Evolutionary conservation across 192 early-diverging fungal genomes (phyloP), one percentile per base, ranked within the genome.

Genomic region (Mortierella alpina): DNA sequence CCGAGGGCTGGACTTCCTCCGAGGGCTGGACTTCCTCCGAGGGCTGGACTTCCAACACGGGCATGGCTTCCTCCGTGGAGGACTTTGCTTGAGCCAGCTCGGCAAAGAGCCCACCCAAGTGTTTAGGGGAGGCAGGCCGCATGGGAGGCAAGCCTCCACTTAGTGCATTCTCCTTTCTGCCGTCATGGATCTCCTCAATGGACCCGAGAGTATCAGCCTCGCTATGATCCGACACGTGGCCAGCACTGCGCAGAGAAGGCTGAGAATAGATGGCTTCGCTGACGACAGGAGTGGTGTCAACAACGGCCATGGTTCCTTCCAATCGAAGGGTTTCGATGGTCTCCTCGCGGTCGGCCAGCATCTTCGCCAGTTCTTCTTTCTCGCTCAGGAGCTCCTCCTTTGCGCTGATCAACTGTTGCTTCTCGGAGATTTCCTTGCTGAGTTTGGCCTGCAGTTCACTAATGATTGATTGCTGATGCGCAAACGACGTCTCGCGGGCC

Each of bases 271-370:
- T 31, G 31, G 31, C 31, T 31, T 31, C 31, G 31, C 3, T 31
- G 31, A 31, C 31, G 31, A 31, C 31, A 31, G 1, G 31, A 3
- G 23, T 15, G 39, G 50, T 18, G 23, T 59, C 62, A 23, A 54
- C n/a, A 53, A 59, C 56, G 20, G 14, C 48, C 53, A 78, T 60
- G 22, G 75, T 51, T 14, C 63, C 52, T 55, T 88, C 87, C 54
- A 83, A 71, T 41, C 86, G 81, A 40, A 91, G 50, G 6, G 68
- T 65, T 60, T 90, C 89, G 66, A 91, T 90, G 11, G 83, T 85
- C 57, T 90, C 88, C 59, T 90, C 84, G 17, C 84, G 75, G 39
- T 90, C 89, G 1, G 82, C 84, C 18, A 91, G 48, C 58, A 89
- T 72, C 58, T 88, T 86, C 56, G 79, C 86, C 5, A 88, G 49